These are phyloP conservation scores for Hortiboletus campestris DNA, from an alignment of 768 basidiomycete species.

Conservation along the genomic window DNA sequence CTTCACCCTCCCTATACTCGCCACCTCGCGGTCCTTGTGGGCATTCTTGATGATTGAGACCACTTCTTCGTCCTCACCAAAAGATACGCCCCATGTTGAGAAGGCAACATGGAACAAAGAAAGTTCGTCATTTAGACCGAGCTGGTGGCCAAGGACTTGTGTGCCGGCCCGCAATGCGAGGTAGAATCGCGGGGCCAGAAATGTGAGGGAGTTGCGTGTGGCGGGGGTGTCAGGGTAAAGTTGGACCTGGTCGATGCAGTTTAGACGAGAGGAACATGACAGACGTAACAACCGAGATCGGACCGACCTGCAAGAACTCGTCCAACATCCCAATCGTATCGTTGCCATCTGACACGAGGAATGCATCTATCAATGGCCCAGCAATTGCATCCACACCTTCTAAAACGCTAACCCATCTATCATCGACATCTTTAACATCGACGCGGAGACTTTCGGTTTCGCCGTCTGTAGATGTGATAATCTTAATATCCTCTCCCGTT, in stretches of 20 bases:
- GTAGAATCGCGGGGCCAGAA: conserved; percentile 45
- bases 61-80: conserved; percentile 60
- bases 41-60: conserved; percentile 47
- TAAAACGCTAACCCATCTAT: conserved; percentile 37
- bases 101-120: conserved; percentile 50
- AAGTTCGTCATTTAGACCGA: conserved; percentile 41
- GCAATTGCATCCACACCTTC: conserved; percentile 61
- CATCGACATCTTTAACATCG: conserved; percentile 3
- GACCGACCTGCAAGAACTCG: conserved; percentile 67
- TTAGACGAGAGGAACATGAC: background rate
- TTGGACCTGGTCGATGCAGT: conserved; percentile 43
- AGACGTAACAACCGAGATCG: background rate
- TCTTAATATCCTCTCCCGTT: conserved; percentile 63
- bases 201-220: conserved; percentile 43
- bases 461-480: conserved; percentile 16
- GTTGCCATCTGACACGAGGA: conserved; percentile 43
- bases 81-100: conserved; percentile 62
- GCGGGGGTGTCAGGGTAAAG: conserved; percentile 62
- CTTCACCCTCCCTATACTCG: conserved; percentile 79
- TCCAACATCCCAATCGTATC: conserved; percentile 69
- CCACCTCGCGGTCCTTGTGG: conserved; percentile 48
- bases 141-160: conserved; percentile 57
- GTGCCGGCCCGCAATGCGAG: conserved; percentile 54
- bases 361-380: conserved; percentile 59
- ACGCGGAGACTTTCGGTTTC: background rate